A percentile compares a stretch with the other conserved stretches of the same genome.
Evolutionary conservation across 192 early-diverging fungal genomes (phyloP).

Genomic region (Globomyces pollinis-pini): DNA sequence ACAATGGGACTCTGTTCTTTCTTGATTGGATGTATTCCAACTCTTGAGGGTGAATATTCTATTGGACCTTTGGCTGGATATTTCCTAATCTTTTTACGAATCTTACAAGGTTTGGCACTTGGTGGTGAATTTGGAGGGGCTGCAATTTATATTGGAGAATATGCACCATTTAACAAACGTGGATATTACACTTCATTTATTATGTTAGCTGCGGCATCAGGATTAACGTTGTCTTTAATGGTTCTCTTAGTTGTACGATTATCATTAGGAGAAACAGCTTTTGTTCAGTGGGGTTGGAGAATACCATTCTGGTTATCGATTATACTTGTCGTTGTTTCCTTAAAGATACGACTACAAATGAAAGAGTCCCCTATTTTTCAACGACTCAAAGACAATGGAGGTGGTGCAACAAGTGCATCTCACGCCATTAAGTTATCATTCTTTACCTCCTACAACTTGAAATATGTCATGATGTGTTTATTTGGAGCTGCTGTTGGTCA

Average conservation of each 20-base stretch:
- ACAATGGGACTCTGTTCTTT: slow-evolving; percentile 17
- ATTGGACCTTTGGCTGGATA: slow-evolving; percentile 16
- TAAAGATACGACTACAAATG: slow-evolving; percentile 17
- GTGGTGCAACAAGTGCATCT: background rate
- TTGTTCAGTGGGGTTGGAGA: slow-evolving; percentile 21
- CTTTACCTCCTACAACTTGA: slow-evolving; percentile 8
- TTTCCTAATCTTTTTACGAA: slow-evolving; percentile 16
- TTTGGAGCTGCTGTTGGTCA: slow-evolving; percentile 20
- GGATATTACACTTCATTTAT: slow-evolving; percentile 18
- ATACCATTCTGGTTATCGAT: slow-evolving; percentile 26
- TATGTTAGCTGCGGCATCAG: slow-evolving; percentile 17
- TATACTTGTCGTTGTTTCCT: slow-evolving; percentile 13
- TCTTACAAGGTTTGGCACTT: slow-evolving; percentile 23
- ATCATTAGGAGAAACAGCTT: background rate
- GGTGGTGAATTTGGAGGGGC: slow-evolving; percentile 29
- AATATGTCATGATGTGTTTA: background rate
- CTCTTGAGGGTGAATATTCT: slow-evolving; percentile 1
- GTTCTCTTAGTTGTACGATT: slow-evolving; percentile 13
- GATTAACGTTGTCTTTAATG: slow-evolving; percentile 12
- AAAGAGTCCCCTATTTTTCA: slow-evolving; percentile 17
- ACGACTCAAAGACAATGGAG: slow-evolving; percentile 12
- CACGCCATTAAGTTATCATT: background rate
- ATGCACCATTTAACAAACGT: slow-evolving; percentile 9
- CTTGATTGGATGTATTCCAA: slow-evolving; percentile 24
- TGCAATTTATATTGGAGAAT: slow-evolving; percentile 22